These are phyloP conservation scores for Mycena vitilis DNA, from an alignment of 768 basidiomycete genomes.

Conservation along the genomic window DNA sequence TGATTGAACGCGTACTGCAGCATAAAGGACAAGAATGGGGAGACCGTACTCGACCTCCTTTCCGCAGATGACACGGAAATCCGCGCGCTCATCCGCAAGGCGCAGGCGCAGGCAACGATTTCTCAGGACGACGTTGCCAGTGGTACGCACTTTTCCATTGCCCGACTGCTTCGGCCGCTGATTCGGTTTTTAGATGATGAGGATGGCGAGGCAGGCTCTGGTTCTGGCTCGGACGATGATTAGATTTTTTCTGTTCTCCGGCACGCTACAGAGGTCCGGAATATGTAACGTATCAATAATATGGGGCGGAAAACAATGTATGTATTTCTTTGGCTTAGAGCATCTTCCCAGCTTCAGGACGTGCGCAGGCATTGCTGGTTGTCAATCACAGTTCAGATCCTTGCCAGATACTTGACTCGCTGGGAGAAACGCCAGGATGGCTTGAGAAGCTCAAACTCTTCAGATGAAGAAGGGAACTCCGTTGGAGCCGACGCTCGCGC, in stretches of 20 bases:
- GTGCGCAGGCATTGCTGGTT: no score
- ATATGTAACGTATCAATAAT: slow-evolving; percentile 31
- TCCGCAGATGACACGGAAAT: slow-evolving; percentile 64
- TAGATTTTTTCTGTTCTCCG: slow-evolving; percentile 26
- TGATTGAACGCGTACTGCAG: slow-evolving; percentile 47
- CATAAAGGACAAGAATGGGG: slow-evolving; percentile 78
- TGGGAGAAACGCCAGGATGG: no score
- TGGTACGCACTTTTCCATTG: slow-evolving; percentile 52
- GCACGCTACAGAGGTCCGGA: slow-evolving; percentile 13
- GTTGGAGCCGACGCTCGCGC: no score
- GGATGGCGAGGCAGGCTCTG: slow-evolving; percentile 44
- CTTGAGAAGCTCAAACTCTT: no score
- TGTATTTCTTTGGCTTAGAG: slow-evolving; percentile 1
- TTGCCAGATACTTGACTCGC: no score
- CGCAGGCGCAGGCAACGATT: slow-evolving; percentile 63
- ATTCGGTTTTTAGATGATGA: slow-evolving; percentile 32
- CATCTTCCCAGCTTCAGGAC: no score
- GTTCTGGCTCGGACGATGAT: slow-evolving; percentile 51
- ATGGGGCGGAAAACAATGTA: slow-evolving; percentile 8
- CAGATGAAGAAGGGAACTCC: no score
- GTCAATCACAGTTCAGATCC: no score
- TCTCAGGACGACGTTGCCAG: slow-evolving; percentile 72
- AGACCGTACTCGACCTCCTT: slow-evolving; percentile 66
- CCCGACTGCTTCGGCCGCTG: not conserved
- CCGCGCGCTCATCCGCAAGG: slow-evolving; percentile 61